Percentiles rank a stretch among this genome's conserved stretches.
These are phyloP conservation scores for Anaeromyces robustus DNA, from an alignment of 192 early-diverging fungal species.

Conservation along the genomic window DNA sequence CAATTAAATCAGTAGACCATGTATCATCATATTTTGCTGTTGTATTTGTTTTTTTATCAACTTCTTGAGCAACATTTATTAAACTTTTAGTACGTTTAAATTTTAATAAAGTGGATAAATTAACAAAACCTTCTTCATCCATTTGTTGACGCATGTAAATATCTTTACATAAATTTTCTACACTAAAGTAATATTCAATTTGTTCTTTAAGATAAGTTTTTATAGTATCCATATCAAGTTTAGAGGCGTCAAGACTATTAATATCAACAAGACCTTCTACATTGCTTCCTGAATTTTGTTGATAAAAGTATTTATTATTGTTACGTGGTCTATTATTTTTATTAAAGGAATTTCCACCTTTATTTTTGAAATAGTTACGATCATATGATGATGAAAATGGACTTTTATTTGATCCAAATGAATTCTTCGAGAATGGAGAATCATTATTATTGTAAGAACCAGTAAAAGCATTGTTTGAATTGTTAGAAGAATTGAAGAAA, in stretches of 20 bases:
- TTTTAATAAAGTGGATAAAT: constrained; percentile 53
- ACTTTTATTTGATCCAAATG: not conserved
- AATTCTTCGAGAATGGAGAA: not conserved
- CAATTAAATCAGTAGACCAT: not conserved
- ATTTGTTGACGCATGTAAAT: constrained; percentile 87
- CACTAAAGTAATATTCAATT: constrained; percentile 89
- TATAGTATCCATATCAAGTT: constrained; percentile 16
- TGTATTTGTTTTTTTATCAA: not conserved
- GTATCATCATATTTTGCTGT: not conserved
- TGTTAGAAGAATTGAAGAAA: not conserved
- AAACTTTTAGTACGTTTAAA: constrained; percentile 67
- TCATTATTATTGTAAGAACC: not conserved
- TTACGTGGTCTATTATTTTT: not conserved
- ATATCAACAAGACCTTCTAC: not conserved
- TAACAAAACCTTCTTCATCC: constrained; percentile 71
- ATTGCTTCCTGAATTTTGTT: not conserved
- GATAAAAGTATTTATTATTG: not conserved
- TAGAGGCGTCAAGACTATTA: not conserved
- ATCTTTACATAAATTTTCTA: constrained; percentile 93
- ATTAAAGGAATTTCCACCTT: not conserved
- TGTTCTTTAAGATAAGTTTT: constrained; percentile 24
- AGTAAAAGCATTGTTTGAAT: not conserved
- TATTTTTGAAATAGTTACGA: not conserved
- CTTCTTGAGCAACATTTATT: not conserved
- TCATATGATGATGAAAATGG: not conserved